Evolutionary conservation across 2,329 filamentous ascomycete species (phyloP), one percentile per base, ranked within the genome.

Genomic region (Penicillium frequentans): DNA sequence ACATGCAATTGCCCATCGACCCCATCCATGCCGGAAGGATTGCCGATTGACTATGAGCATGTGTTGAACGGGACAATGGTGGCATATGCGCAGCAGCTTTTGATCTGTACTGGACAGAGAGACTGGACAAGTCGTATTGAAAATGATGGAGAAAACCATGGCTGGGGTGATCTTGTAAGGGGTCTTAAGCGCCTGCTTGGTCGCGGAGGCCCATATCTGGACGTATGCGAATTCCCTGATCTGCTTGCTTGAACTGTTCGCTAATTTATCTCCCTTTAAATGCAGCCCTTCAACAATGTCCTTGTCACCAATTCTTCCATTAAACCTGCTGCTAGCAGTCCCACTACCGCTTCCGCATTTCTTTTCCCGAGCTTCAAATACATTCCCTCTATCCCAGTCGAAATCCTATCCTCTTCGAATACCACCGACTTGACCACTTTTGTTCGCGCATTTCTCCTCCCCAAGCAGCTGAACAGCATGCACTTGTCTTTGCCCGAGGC

Each of bases 41-140:
- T 96, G 16, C 84, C 87, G 23, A 93, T 97, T 52, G 92, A 97
- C 70, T 81, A 83, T 65, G 82, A 84, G 59, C 84, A 84, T 39
- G 81, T 83, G 19, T 78, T 97, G 44, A 88, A 90, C 69, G 90
- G 90, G 13, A 88, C 89, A 6, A 93, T 96, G 76, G 81, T 89
- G 2, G 79, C 82, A 1, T 96, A 96, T 71, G 82, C 86, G 1
- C 88, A 96, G 73, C 92, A 97, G 65, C 84, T 97, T 3, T 75
- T 98, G 10, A 81, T 97, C 14, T 93, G 89, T 60, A 96, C 92
- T 0, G 92, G 91, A 5, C 85, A 86, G 59, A 77, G 82, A 29
- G 90, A 96, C 75, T 97, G 93, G 93, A 80, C 82, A 27, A 93
- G 89, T 68, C 84, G 85, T 56, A 96, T 97, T 60, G 92, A 96